Conservation (phyloP, 257 asterid species). For the Capsicum baccatum region DNA sequence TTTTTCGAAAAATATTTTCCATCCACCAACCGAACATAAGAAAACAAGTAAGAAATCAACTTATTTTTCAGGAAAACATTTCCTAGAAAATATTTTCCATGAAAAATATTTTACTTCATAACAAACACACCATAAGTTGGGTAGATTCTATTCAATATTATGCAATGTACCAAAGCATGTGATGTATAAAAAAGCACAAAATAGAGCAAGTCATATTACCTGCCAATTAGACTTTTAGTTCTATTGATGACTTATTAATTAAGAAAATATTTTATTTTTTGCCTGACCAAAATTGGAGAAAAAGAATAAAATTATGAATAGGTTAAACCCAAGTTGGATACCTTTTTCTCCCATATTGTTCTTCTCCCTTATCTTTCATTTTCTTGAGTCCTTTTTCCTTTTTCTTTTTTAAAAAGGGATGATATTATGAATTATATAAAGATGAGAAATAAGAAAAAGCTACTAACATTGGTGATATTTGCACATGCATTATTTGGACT, state of each 20-base stretch:
- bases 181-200: not conserved
- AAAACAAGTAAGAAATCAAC: too few relatives aligned
- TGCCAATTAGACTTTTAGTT: conserved; percentile 12
- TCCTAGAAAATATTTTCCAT: too few relatives aligned
- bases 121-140: not conserved
- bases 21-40: too few relatives aligned
- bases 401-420: not conserved
- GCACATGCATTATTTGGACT: not conserved
- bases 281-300: not conserved
- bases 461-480: not conserved
- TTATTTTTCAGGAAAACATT: too few relatives aligned
- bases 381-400: not conserved
- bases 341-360: not conserved
- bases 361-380: not conserved
- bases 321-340: not conserved
- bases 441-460: not conserved
- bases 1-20: too few relatives aligned
- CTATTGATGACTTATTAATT: not conserved
- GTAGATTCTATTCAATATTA: conserved; percentile 6
- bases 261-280: not conserved
- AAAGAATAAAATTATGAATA: not conserved
- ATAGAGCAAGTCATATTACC: conserved; percentile 1
- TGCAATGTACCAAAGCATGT: conserved; percentile 17
- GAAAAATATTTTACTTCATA: too few relatives aligned
- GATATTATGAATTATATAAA: conserved; percentile 1